These are phyloP conservation scores for Sordariomycetes sp. DNA, from an alignment of 2,329 filamentous ascomycete species.

Conservation along the genomic window DNA sequence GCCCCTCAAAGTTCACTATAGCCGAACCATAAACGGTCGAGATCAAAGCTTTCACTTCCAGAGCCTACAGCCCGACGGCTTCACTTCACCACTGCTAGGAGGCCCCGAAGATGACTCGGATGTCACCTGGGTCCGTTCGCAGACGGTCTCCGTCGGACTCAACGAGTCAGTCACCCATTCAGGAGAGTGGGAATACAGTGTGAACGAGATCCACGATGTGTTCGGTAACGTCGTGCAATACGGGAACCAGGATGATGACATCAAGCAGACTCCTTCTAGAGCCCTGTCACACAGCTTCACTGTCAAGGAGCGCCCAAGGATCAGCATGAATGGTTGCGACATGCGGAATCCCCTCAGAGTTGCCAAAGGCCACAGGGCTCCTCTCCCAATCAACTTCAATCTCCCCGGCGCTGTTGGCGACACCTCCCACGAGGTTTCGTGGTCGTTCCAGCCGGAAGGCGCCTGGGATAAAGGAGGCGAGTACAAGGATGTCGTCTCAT, in stretches of 20 bases:
- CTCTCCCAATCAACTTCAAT: slow-evolving; percentile 64
- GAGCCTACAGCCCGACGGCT: slow-evolving; percentile 83
- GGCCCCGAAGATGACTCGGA: slow-evolving; percentile 56
- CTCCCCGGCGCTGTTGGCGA: slow-evolving; percentile 50
- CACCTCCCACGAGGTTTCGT: slow-evolving; percentile 64
- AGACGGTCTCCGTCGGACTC: slow-evolving; percentile 68
- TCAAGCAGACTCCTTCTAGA: slow-evolving; percentile 51
- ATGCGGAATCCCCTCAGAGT: slow-evolving; percentile 73
- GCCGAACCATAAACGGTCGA: slow-evolving; percentile 74
- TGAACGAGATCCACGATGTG: slow-evolving; percentile 87
- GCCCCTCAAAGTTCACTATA: slow-evolving; percentile 87
- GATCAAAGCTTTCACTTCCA: slow-evolving; percentile 84
- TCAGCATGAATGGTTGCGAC: slow-evolving; percentile 67
- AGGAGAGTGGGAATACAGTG: slow-evolving; percentile 80
- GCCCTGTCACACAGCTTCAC: slow-evolving; percentile 67
- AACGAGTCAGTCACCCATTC: slow-evolving; percentile 79
- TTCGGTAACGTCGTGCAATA: slow-evolving; percentile 83
- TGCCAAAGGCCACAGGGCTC: slow-evolving; percentile 59
- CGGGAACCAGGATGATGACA: slow-evolving; percentile 55
- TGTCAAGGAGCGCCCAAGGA: slow-evolving; percentile 77
- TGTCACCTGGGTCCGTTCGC: slow-evolving; percentile 70
- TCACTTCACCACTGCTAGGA: slow-evolving; percentile 66
- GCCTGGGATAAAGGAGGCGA: slow-evolving; percentile 62
- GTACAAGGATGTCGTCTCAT: slow-evolving; percentile 49
- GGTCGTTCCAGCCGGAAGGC: slow-evolving; percentile 71